Evolutionary conservation across 2,329 filamentous ascomycete genomes (phyloP).

Genomic region (Xenoacremonium recifei): DNA sequence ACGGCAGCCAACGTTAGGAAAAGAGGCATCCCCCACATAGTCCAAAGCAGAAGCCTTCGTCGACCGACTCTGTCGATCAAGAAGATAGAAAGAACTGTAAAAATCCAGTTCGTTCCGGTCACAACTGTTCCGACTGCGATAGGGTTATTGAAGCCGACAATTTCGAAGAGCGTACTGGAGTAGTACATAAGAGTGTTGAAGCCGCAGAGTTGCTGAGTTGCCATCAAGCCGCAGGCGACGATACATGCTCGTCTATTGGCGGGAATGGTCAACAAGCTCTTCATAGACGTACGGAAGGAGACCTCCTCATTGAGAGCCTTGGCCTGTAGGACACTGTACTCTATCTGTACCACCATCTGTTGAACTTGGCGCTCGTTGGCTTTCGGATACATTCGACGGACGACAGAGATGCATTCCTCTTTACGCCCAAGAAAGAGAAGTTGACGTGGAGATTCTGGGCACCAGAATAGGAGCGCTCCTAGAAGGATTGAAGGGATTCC

Average conservation of each 20-base stretch:
- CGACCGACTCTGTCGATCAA: conserved; percentile 15
- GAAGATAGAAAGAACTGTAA: conserved; percentile 16
- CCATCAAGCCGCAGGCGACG: conserved; percentile 43
- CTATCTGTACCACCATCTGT: conserved; percentile 20
- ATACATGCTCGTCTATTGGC: conserved; percentile 39
- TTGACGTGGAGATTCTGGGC: conserved; percentile 19
- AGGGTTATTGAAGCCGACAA: conserved; percentile 32
- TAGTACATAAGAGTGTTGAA: conserved; percentile 26
- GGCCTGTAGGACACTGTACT: conserved; percentile 9
- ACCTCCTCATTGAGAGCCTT: conserved; percentile 16
- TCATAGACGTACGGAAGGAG: conserved; percentile 14
- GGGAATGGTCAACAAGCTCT: conserved; percentile 31
- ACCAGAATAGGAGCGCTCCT: conserved; percentile 15
- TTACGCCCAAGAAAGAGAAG: conserved; percentile 27
- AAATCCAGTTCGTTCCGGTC: conserved; percentile 17
- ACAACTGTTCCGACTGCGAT: conserved; percentile 40
- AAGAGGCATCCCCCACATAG: conserved; percentile 18
- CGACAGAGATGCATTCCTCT: conserved; percentile 26
- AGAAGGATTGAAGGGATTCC: conserved; percentile 18
- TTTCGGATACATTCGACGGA: conserved; percentile 14
- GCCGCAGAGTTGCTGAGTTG: conserved; percentile 29
- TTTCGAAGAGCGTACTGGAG: conserved; percentile 17
- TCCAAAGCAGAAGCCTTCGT: conserved; percentile 13
- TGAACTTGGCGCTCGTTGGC: conserved; percentile 25
- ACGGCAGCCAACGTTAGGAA: conserved; percentile 12